Evolutionary conservation across 169 alveolate genomes (phyloP).

Genomic region (Plasmodium vivax): DNA sequence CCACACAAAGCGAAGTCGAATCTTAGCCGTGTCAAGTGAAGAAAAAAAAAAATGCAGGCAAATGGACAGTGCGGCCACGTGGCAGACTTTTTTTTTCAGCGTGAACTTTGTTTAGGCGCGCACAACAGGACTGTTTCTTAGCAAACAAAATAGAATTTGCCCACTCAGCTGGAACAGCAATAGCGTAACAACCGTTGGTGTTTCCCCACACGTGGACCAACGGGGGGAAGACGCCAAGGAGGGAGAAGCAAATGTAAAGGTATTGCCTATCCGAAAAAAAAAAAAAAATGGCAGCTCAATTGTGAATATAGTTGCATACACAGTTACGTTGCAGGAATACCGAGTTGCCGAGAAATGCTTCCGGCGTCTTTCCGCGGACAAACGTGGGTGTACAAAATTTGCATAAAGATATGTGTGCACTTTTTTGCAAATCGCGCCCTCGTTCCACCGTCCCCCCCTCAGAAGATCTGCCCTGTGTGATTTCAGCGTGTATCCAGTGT

Average conservation of each 20-base stretch:
- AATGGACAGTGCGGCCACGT: background rate
- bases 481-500: no score
- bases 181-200: background rate
- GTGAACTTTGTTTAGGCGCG: background rate
- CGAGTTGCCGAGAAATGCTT: background rate
- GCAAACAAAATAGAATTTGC: background rate
- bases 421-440: background rate
- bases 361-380: background rate
- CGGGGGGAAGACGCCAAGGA: background rate
- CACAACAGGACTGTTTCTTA: background rate
- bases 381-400: background rate
- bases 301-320: background rate
- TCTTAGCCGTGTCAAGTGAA: background rate
- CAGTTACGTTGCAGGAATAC: background rate
- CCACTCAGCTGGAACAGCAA: background rate
- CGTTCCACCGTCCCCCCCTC: background rate
- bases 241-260: background rate
- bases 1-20: background rate
- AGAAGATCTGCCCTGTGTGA: background rate
- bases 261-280: background rate
- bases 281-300: background rate
- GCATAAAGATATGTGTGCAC: background rate
- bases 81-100: background rate
- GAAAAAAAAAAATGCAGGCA: background rate
- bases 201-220: background rate